phyloP scores from a whole-genome alignment of 2,329 filamentous ascomycete species.

The Malbranchea zuffiana region DNA sequence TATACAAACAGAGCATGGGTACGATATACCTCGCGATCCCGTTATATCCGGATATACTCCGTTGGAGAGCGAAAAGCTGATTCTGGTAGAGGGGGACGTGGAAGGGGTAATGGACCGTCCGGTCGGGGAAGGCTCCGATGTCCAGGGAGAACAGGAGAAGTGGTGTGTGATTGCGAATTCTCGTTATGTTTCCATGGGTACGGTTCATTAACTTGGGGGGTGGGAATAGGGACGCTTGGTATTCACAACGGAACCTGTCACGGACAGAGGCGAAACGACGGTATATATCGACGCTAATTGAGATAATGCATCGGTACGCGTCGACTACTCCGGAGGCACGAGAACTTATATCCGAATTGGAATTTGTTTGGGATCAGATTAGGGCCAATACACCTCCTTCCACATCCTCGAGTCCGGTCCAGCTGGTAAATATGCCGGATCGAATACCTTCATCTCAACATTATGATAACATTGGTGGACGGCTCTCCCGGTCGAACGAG shows the following conservation, averaged over 20 bases:
- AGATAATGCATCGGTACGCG: conserved; percentile 94
- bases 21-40: conserved; percentile 13
- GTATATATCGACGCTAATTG: conserved; percentile 88
- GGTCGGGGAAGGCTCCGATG: conserved; percentile 40
- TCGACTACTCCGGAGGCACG: conserved; percentile 67
- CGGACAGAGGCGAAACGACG: conserved; percentile 87
- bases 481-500: conserved; percentile 23
- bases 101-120: conserved; percentile 87
- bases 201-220: not conserved
- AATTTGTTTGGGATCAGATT: conserved; percentile 98
- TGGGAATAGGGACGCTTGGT: conserved; percentile 74
- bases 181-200: conserved; percentile 12
- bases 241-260: conserved; percentile 68
- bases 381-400: conserved; percentile 66
- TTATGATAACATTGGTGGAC: conserved; percentile 28
- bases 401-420: conserved; percentile 38
- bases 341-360: conserved; percentile 84
- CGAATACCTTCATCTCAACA: conserved; percentile 26
- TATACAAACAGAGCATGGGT: conserved; percentile 97
- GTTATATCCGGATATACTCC: not conserved
- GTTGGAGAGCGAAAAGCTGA: conserved; percentile 11
- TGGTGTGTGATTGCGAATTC: conserved; percentile 39
- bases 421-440: conserved; percentile 22
- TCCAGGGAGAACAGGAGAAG: conserved; percentile 51
- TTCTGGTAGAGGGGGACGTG: conserved; percentile 67